A percentile compares a stretch with the other conserved stretches of the same genome.
These are phyloP conservation scores for Tetracladium setigerum DNA, from an alignment of 495 filamentous ascomycete species.

Conservation along the genomic window DNA sequence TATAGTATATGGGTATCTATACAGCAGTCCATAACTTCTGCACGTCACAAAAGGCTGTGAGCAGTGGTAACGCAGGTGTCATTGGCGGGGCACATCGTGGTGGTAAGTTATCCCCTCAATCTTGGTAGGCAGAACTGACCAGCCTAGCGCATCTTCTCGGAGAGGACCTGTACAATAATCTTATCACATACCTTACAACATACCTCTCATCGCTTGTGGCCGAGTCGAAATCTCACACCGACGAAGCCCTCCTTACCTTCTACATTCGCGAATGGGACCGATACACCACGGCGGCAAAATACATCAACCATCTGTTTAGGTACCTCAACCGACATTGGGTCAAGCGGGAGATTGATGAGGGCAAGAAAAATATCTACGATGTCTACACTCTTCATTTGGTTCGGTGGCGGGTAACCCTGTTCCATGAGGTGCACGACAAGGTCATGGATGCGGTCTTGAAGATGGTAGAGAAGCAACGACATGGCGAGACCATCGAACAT, in stretches of 20 bases:
- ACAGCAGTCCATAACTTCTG: constrained; percentile 99
- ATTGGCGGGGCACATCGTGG: constrained; percentile 63
- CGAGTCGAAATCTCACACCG: constrained; percentile 66
- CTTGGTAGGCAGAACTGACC: not conserved
- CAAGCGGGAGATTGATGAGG: constrained; percentile 97
- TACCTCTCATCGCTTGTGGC: constrained; percentile 63
- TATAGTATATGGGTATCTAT: constrained; percentile 94
- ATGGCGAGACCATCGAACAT: constrained; percentile 97
- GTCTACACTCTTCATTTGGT: constrained; percentile 96
- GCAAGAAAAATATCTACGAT: constrained; percentile 97
- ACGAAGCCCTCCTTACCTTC: constrained; percentile 87
- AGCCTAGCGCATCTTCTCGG: constrained; percentile 74
- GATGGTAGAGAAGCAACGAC: constrained; percentile 94
- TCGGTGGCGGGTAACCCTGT: constrained; percentile 89
- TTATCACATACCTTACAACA: constrained; percentile 71
- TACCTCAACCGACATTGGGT: constrained; percentile 99
- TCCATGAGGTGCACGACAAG: constrained; percentile 68
- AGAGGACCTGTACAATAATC: constrained; percentile 89
- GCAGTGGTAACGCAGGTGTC: constrained; percentile 29
- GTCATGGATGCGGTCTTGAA: constrained; percentile 95
- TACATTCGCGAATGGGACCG: constrained; percentile 96
- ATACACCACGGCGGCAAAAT: constrained; percentile 91
- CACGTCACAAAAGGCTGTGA: constrained; percentile 89
- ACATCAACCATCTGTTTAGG: constrained; percentile 92
- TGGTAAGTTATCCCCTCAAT: constrained; percentile 43